Conservation (phyloP, 768 basidiomycete species). For the Udeniomyces megalosporus region DNA sequence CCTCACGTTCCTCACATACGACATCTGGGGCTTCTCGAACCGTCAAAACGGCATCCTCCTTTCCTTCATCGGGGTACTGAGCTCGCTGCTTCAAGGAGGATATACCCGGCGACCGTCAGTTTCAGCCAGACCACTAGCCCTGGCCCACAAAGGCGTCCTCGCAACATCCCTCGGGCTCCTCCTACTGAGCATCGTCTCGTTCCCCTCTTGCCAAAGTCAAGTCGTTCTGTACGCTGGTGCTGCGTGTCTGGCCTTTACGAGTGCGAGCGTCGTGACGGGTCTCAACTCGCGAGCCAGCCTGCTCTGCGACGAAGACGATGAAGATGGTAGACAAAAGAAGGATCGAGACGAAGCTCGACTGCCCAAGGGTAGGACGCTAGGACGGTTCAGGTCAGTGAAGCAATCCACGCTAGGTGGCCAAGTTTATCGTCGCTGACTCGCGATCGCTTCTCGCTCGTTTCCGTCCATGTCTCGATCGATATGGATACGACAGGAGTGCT, state of each 20-base stretch:
- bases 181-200: slow-evolving; percentile 53
- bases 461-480: not conserved
- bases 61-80: slow-evolving; percentile 62
- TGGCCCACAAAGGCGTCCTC: slow-evolving; percentile 66
- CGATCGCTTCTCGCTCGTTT: not conserved
- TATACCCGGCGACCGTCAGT: slow-evolving; percentile 67
- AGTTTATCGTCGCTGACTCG: not conserved
- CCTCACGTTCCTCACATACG: slow-evolving; percentile 13
- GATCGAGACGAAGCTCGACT: too few species aligned
- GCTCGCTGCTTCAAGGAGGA: slow-evolving; percentile 78
- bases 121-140: slow-evolving; percentile 41
- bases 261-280: slow-evolving; percentile 85
- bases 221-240: slow-evolving; percentile 42
- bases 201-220: slow-evolving; percentile 38
- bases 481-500: too few species aligned
- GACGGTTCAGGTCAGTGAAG: not conserved
- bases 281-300: slow-evolving; percentile 44
- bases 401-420: not conserved
- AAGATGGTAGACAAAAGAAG: too few species aligned
- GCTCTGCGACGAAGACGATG: too few species aligned
- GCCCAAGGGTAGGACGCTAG: too few species aligned
- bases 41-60: slow-evolving; percentile 73
- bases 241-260: slow-evolving; percentile 77
- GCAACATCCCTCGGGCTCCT: slow-evolving; percentile 55
- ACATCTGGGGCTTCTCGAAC: slow-evolving; percentile 69